Conservation (phyloP, 345 rosid species). For the Moricandia moricandioides region DNA sequence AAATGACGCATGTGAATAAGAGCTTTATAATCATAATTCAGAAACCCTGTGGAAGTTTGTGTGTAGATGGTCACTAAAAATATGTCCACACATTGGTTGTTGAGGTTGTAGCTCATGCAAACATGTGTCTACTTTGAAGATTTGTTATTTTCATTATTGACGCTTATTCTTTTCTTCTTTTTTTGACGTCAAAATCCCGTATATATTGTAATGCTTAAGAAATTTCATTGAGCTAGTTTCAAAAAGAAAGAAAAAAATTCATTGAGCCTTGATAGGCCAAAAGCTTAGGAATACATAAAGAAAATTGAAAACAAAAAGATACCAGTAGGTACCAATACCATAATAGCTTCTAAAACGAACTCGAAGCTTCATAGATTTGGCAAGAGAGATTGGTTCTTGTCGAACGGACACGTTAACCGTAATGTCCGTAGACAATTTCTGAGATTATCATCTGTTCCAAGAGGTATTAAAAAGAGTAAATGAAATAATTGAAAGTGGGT, state of each 20-base stretch:
- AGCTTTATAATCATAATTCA: not conserved
- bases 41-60: not conserved
- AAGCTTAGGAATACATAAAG: not conserved
- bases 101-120: conserved; percentile 15
- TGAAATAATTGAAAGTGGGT: conserved; percentile 28
- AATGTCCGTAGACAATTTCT: not conserved
- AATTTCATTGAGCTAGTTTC: too few relatives aligned
- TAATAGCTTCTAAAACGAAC: not conserved
- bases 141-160: not conserved
- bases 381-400: not conserved
- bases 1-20: not conserved
- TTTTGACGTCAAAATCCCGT: not conserved
- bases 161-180: not conserved
- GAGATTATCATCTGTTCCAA: not conserved
- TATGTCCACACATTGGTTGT: conserved; percentile 23
- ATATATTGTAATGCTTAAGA: not conserved
- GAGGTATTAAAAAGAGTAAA: not conserved
- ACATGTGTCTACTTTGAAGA: conserved; percentile 25
- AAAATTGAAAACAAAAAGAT: not conserved
- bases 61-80: not conserved
- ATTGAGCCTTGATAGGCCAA: not conserved
- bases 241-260: not conserved
- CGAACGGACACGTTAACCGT: not conserved
- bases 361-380: not conserved
- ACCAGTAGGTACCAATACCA: not conserved